Evolutionary conservation across 768 basidiomycete species (phyloP), one percentile per base, ranked within the genome.

Genomic region (Serendipita sp.): DNA sequence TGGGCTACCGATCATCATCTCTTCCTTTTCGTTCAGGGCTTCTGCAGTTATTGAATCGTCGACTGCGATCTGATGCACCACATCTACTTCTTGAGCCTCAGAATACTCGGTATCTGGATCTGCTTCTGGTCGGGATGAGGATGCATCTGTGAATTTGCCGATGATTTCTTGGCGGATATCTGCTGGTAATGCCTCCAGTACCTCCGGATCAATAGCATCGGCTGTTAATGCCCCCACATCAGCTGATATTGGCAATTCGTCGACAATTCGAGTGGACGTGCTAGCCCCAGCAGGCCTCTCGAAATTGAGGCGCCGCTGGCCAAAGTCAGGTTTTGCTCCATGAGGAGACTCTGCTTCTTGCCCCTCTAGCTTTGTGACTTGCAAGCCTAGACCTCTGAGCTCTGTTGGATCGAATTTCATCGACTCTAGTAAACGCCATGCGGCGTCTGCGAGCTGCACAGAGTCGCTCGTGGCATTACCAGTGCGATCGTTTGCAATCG

Each of bases 361-460:
- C 75, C 78, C 75, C 72, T 96, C 91, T 3, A 98, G 78, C 70
- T 93, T 97, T 68, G 87, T 84, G 13, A 97, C 81, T 68, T 94
- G 91, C 5, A 98, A 85, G 0, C 90, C 92, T 62, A 98, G 81
- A 0, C 95, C 95, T 22, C 95, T 80, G n/a, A 98, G 74, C 65
- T 97, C 95, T 64, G 76, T 81, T 0, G 92, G 83, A 65, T 91
- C 87, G 58, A 96, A 86, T 41, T 79, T 76, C 71, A 92, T 84
- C 0, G 81, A 78, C 67, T 80, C 77, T 31, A 95, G 76, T 16
- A 96, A 72, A 64, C 80, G 79, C 82, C 86, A 88, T 3, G 90
- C 86, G 64, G 84, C 82, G 26, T 84, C 79, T 0, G 83, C 89
- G 42, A 99, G 86, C 41, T 84, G 73, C 42, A 75, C 78, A 14